phyloP scores from a whole-genome alignment of 768 basidiomycete species.

The Hericium rajendrae region DNA sequence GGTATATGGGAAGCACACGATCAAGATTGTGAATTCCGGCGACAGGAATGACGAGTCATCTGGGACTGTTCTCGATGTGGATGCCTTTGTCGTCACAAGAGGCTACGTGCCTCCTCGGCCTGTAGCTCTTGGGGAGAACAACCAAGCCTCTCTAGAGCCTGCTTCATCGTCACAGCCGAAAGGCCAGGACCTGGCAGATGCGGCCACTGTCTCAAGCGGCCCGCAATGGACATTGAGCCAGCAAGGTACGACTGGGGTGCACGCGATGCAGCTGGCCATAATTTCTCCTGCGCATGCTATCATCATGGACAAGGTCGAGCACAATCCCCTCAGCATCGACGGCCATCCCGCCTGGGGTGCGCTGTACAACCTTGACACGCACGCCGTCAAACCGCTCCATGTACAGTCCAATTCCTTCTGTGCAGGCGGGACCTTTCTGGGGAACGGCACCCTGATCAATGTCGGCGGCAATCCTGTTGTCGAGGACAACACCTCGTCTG shows the following conservation, averaged over 20 bases:
- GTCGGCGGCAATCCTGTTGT: slow-evolving; percentile 80
- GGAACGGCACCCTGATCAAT: slow-evolving; percentile 69
- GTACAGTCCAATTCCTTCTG: slow-evolving; percentile 81
- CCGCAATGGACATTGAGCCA: slow-evolving; percentile 49
- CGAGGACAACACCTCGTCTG: slow-evolving; percentile 47
- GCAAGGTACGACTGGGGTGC: slow-evolving; percentile 63
- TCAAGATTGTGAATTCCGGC: slow-evolving; percentile 55
- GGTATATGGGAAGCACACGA: slow-evolving; percentile 39
- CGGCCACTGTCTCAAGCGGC: slow-evolving; percentile 5
- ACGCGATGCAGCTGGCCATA: slow-evolving; percentile 68
- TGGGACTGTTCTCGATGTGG: slow-evolving; percentile 39
- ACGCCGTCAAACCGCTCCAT: slow-evolving; percentile 48
- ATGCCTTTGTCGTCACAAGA: slow-evolving; percentile 58
- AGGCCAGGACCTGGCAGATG: slow-evolving; percentile 13
- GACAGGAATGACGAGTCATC: slow-evolving; percentile 26
- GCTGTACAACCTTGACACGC: slow-evolving; percentile 58
- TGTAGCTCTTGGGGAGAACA: not conserved
- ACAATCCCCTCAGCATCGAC: slow-evolving; percentile 64
- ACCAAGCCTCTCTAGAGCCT: not conserved
- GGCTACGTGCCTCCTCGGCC: slow-evolving; percentile 17
- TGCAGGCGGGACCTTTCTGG: slow-evolving; percentile 69
- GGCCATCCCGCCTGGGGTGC: slow-evolving; percentile 80
- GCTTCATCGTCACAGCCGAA: not conserved
- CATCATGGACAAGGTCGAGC: slow-evolving; percentile 78
- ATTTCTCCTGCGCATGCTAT: slow-evolving; percentile 63